A percentile compares a stretch with the other conserved stretches of the same genome.
These are phyloP conservation scores for Zygosaccharomyces pseudobailii DNA, from an alignment of 1,139 yeast genomes.

Conservation along the genomic window DNA sequence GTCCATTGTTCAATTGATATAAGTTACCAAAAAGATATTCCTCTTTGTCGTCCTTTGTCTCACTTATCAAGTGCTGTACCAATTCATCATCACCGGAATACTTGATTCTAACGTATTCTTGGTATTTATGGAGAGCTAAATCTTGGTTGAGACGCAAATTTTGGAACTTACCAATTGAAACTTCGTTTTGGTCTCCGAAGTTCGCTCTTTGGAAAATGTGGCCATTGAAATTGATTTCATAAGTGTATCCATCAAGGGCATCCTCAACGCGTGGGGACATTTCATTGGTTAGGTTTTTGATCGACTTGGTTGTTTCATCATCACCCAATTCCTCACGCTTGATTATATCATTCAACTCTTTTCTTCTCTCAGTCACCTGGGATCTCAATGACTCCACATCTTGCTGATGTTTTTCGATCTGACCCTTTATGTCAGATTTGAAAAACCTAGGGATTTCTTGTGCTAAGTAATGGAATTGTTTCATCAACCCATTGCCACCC, in stretches of 20 bases:
- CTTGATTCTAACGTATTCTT: constrained; percentile 20
- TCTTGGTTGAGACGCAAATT: constrained; percentile 12
- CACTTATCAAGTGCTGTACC: constrained; percentile 25
- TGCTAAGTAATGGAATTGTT: constrained; percentile 4
- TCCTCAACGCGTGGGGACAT: constrained; percentile 11
- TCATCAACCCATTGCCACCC: constrained; percentile 3
- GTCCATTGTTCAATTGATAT: constrained; percentile 31
- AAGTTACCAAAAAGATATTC: constrained; percentile 28
- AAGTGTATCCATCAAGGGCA: constrained; percentile 17
- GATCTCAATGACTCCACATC: constrained; percentile 1
- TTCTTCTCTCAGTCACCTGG: constrained; percentile 5
- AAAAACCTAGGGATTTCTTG: constrained; percentile 3
- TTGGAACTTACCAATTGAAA: constrained; percentile 23
- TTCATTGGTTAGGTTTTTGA: constrained; percentile 2
- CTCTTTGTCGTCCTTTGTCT: constrained; percentile 26
- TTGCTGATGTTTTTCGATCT: constrained; percentile 4
- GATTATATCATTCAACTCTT: constrained; percentile 1
- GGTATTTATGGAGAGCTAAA: constrained; percentile 14
- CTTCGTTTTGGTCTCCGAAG: constrained; percentile 19
- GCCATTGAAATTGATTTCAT: constrained; percentile 25
- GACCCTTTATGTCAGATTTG: constrained; percentile 8
- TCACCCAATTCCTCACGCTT: not conserved
- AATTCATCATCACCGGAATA: constrained; percentile 24
- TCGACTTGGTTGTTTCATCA: not conserved
- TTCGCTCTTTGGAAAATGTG: constrained; percentile 23